phyloP scores from a whole-genome alignment of 176 grass and related monocot genomes.

The Musa itinerans region DNA sequence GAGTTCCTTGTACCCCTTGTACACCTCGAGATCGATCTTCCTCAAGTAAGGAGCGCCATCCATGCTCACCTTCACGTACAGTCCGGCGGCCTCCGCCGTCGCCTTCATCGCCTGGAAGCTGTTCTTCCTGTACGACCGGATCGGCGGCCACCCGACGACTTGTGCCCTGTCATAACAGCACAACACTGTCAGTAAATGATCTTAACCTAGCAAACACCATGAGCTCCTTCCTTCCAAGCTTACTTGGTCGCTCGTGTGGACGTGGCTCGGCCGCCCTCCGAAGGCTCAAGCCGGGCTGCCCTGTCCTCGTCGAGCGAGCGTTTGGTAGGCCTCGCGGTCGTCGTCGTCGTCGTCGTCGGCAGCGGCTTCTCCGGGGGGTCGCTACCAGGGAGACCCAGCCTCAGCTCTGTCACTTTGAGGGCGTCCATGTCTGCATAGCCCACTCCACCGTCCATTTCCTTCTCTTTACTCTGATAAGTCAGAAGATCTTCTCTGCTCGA shows the following conservation, averaged over 20 bases:
- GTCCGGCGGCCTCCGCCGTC: not conserved
- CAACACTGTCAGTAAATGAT: not conserved
- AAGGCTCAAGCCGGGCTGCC: not conserved
- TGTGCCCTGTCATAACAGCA: constrained; percentile 45
- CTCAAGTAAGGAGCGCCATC: constrained; percentile 75
- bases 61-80: constrained; percentile 79
- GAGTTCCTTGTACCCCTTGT: constrained; percentile 76
- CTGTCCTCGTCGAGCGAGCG: constrained; percentile 16
- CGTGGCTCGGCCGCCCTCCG: not conserved
- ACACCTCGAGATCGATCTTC: constrained; percentile 71
- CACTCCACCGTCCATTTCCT: constrained; percentile 33
- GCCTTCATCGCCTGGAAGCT: constrained; percentile 47
- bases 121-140: constrained; percentile 84
- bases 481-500: not conserved
- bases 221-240: not conserved
- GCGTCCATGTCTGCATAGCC: constrained; percentile 1
- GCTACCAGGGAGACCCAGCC: constrained; percentile 77
- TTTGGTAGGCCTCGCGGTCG: constrained; percentile 35
- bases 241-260: constrained; percentile 18
- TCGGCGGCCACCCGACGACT: constrained; percentile 87
- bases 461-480: no score
- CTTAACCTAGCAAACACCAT: not conserved
- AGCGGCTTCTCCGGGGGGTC: constrained; percentile 1
- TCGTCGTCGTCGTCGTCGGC: not conserved
- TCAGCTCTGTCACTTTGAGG: constrained; percentile 72